phyloP scores from a whole-genome alignment of 2,329 filamentous ascomycete species.

The Pseudogymnoascus sp. region DNA sequence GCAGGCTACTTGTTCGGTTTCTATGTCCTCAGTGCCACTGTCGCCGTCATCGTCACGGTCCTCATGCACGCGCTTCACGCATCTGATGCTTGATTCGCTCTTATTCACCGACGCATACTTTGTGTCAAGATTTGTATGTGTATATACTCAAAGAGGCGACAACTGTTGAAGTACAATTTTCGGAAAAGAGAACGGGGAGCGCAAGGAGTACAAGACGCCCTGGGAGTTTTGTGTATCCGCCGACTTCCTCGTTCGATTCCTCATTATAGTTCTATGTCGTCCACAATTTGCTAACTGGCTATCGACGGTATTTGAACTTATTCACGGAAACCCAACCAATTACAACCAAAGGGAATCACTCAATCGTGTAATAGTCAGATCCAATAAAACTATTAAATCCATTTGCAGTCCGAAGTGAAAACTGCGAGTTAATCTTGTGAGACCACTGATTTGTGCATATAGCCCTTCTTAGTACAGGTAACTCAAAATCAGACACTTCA shows the following conservation, averaged over 20 bases:
- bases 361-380: slow-evolving; percentile 3
- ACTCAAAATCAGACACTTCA: too few species aligned
- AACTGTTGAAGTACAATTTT: not conserved
- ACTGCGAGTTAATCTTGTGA: not conserved
- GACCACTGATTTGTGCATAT: too few species aligned
- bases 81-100: not conserved
- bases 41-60: not conserved
- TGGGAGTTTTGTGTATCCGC: slow-evolving; percentile 1
- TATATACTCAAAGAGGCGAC: slow-evolving; percentile 7
- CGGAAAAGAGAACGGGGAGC: not conserved
- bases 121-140: not conserved
- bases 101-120: not conserved
- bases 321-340: not conserved
- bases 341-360: not conserved
- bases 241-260: not conserved
- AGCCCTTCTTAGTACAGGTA: too few species aligned
- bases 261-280: not conserved
- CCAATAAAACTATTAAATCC: slow-evolving; percentile 5
- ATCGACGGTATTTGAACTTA: not conserved
- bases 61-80: not conserved
- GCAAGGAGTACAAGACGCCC: not conserved
- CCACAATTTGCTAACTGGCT: slow-evolving; percentile 5
- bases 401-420: not conserved
- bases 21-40: not conserved
- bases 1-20: slow-evolving; percentile 1